Evolutionary conservation across 805 yeast genomes (phyloP).

Genomic region (Candida rishiriensis): DNA sequence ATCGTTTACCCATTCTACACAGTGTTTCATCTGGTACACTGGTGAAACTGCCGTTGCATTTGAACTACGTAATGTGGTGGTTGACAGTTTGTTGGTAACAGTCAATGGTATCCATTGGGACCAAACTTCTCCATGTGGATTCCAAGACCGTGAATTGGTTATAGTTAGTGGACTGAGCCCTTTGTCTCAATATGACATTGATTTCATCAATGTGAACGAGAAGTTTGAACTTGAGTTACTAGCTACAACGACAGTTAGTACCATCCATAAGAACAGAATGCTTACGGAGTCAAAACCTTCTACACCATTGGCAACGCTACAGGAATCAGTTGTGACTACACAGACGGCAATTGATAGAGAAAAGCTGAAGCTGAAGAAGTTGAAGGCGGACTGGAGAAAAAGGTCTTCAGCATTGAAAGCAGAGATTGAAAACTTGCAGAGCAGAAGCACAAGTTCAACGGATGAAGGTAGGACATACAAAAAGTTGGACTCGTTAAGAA

Average conservation of each 20-base stretch:
- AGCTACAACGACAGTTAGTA: constrained; percentile 31
- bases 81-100: constrained; percentile 38
- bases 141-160: constrained; percentile 45
- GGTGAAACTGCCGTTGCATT: constrained; percentile 50
- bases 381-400: constrained; percentile 55
- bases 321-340: constrained; percentile 62
- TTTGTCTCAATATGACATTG: constrained; percentile 57
- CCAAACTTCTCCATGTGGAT: constrained; percentile 51
- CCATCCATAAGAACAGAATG: constrained; percentile 29
- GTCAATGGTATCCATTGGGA: constrained; percentile 72
- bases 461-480: constrained; percentile 55
- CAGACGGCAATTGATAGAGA: constrained; percentile 56
- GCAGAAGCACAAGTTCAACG: constrained; percentile 38
- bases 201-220: constrained; percentile 34
- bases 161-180: constrained; percentile 65
- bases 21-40: constrained; percentile 43
- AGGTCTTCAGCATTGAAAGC: constrained; percentile 44
- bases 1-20: constrained; percentile 23
- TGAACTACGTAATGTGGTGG: constrained; percentile 41
- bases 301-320: constrained; percentile 59
- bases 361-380: constrained; percentile 50
- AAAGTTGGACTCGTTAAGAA: constrained; percentile 47
- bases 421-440: constrained; percentile 53
- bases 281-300: constrained; percentile 31
- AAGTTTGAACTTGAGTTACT: constrained; percentile 26